Base-by-base conservation (phyloP, 2,329 filamentous ascomycete species). In the Hypocreales sp. region DNA sequence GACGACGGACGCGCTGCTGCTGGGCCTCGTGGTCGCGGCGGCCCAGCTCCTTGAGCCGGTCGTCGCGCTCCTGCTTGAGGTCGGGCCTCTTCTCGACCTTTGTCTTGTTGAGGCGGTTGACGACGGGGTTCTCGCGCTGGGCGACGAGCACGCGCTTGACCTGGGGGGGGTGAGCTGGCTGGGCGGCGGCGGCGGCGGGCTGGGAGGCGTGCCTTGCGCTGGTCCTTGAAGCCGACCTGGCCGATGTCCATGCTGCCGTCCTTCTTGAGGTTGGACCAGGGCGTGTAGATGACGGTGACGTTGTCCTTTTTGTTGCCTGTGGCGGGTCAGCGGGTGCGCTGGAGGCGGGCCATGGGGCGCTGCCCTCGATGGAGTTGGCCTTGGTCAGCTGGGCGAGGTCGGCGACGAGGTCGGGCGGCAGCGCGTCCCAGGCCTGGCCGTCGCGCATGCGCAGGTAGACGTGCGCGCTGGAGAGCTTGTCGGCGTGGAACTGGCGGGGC, bases 241-340 rank as follows among this genome's bases (percentile, higher is more conserved):
- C 90, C 90, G 4, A 78, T 77, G 12, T 82, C 86, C 90, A 98
- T 98, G 50, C 78, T 82, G 17, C 86, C 87, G 46, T 92, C 83
- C 50, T 98, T 98, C 50, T 82, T 79, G 19, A 98, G 67, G 51
- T 98, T 98, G 24, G 81, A 79, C 84, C 90, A 95, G 6, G 90
- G 90, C 5, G 90, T 98, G 59, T 98, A 98, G 46, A 98, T 92
- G 46, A 98, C 55, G 11, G 84, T 92, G 44, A 98, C 64, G 55
- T 95, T 95, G 53, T 95, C 87, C 54, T 94, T 95, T 57, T 98
- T 98, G 62, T 98, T 98, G 37, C 90, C 80, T 86, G 30, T n/a
- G 9, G 33, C 24, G 9, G 10, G 17, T 1, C 2, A 20, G 11
- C 6, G 15, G 5, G 13, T 19, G 11, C 9, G 8, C 7, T 8